Conservation (phyloP, 2,329 filamentous ascomycete species). For the Trichoderma cornu-damae region DNA sequence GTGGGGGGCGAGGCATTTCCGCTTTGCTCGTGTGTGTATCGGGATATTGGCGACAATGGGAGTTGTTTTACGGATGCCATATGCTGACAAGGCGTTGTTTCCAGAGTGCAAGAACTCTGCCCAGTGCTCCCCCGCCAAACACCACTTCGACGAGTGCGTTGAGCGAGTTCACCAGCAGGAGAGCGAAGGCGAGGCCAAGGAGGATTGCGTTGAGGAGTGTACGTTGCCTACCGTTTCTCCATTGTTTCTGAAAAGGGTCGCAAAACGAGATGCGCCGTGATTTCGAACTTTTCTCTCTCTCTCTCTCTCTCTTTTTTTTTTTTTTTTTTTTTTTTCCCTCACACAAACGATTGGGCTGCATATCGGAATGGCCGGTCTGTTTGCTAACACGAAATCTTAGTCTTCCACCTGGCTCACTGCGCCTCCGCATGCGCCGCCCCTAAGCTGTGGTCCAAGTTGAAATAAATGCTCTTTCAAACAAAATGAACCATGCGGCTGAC, state of each 20-base stretch:
- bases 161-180: slow-evolving; percentile 71
- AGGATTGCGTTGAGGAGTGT: slow-evolving; percentile 99
- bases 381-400: slow-evolving; percentile 42
- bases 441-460: slow-evolving; percentile 89
- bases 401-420: slow-evolving; percentile 99
- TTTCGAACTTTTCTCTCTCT: neutral
- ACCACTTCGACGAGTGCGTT: slow-evolving; percentile 97
- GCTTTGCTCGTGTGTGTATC: slow-evolving; percentile 4
- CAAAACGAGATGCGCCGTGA: neutral
- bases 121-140: slow-evolving; percentile 82
- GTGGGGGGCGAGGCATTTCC: slow-evolving; percentile 23
- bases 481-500: neutral
- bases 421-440: slow-evolving; percentile 87
- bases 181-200: slow-evolving; percentile 66
- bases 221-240: slow-evolving; percentile 43
- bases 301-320: no score
- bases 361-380: neutral
- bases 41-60: neutral
- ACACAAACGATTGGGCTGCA: neutral
- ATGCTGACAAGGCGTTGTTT: slow-evolving; percentile 18
- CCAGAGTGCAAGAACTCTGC: slow-evolving; percentile 79
- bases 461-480: slow-evolving; percentile 53
- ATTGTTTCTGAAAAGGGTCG: neutral
- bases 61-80: neutral
- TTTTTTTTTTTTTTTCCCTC: neutral